phyloP scores from a whole-genome alignment of 306 rosid genomes.

The Citrullus colocynthis region DNA sequence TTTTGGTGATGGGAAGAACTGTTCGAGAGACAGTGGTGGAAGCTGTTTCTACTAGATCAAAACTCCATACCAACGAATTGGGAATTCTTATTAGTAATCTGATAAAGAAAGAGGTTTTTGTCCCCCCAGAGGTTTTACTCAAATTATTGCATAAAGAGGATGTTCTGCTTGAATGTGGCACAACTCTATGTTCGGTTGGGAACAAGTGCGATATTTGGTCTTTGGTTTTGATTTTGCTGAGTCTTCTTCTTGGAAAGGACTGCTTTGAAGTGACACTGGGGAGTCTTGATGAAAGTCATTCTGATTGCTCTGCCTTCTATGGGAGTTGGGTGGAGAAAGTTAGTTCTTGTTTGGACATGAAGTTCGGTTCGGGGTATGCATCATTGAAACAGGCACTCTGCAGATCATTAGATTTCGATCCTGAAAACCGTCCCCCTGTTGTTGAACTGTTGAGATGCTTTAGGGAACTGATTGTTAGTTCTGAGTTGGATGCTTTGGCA shows the following conservation, averaged over 20 bases:
- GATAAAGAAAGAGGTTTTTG: slow-evolving; percentile 20
- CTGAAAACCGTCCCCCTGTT: slow-evolving; percentile 45
- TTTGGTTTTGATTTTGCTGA: slow-evolving; percentile 45
- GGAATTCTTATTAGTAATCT: slow-evolving; percentile 19
- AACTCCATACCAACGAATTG: slow-evolving; percentile 10
- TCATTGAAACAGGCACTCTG: slow-evolving; percentile 34
- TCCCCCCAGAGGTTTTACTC: slow-evolving; percentile 57
- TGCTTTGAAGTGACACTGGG: slow-evolving; percentile 22
- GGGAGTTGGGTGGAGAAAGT: slow-evolving; percentile 45
- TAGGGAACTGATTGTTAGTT: slow-evolving; percentile 35
- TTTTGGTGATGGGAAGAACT: slow-evolving; percentile 43
- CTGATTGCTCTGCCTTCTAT: slow-evolving; percentile 27
- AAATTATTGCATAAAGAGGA: slow-evolving; percentile 36
- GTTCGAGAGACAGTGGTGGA: slow-evolving; percentile 17
- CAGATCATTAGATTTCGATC: slow-evolving; percentile 46
- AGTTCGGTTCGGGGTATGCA: slow-evolving; percentile 38
- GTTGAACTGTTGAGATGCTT: slow-evolving; percentile 51
- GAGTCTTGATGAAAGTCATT: slow-evolving; percentile 17
- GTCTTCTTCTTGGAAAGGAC: slow-evolving; percentile 40
- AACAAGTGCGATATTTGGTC: slow-evolving; percentile 68
- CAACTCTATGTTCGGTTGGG: slow-evolving; percentile 23
- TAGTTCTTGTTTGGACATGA: slow-evolving; percentile 35
- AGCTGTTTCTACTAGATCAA: slow-evolving; percentile 14
- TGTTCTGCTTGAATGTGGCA: slow-evolving; percentile 19
- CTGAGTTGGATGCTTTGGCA: slow-evolving; percentile 36